Evolutionary conservation across 176 grass and related monocot species (phyloP).

Genomic region (Calamus simplicifolius): DNA sequence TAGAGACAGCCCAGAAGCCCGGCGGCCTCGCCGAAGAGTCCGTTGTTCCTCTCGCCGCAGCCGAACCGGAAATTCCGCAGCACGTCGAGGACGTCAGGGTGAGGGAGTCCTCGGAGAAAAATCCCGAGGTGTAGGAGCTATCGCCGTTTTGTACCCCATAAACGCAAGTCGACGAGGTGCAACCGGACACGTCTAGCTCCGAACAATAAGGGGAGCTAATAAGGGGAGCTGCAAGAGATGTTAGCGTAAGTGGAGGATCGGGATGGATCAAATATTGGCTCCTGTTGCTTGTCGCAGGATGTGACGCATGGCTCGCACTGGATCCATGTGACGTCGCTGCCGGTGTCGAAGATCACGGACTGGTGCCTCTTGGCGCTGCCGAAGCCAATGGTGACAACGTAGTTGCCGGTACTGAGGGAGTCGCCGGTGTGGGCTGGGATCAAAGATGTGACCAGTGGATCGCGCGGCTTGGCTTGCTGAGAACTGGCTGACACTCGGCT

Average conservation of each 20-base stretch:
- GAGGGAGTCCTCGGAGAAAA: slow-evolving; percentile 57
- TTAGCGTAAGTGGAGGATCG: slow-evolving; percentile 65
- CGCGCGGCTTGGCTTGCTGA: background rate
- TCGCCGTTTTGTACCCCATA: slow-evolving; percentile 62
- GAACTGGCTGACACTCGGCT: slow-evolving; percentile 13
- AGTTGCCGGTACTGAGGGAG: slow-evolving; percentile 43
- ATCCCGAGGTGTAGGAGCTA: slow-evolving; percentile 58
- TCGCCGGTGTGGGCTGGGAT: slow-evolving; percentile 34
- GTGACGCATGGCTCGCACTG: slow-evolving; percentile 62
- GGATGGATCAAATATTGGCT: slow-evolving; percentile 44
- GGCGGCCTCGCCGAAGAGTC: slow-evolving; percentile 46
- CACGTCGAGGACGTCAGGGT: slow-evolving; percentile 25
- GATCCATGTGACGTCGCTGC: slow-evolving; percentile 90
- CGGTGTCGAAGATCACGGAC: slow-evolving; percentile 75
- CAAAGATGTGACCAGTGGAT: slow-evolving; percentile 5
- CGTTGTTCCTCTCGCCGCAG: slow-evolving; percentile 62
- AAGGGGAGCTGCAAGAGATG: slow-evolving; percentile 63
- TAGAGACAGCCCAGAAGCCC: slow-evolving; percentile 66
- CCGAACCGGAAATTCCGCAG: slow-evolving; percentile 42
- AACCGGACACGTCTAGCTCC: slow-evolving; percentile 26
- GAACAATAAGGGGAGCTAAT: slow-evolving; percentile 38
- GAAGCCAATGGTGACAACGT: slow-evolving; percentile 52
- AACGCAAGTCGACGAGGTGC: slow-evolving; percentile 35
- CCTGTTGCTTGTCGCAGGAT: slow-evolving; percentile 41
- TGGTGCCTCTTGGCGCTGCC: slow-evolving; percentile 39